A percentile compares a stretch with the other conserved stretches of the same genome.
Evolutionary conservation across 1,284 basidiomycete species (phyloP).

Genomic region (Heterobasidion irregulare): DNA sequence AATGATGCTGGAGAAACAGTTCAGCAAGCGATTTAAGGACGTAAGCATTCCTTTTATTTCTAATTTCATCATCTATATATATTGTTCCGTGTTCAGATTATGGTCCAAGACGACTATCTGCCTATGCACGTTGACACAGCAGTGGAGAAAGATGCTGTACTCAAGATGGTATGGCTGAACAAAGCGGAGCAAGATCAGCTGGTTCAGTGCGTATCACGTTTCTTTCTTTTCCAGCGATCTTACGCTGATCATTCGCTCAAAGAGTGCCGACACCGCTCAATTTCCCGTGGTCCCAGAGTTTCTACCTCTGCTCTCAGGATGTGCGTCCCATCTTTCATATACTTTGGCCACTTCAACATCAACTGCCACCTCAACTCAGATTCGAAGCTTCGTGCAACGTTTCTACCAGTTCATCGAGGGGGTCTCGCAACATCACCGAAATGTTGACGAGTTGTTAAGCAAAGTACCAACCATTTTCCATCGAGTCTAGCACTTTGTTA

Average conservation of each 20-base stretch:
- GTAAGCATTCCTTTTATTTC: slow-evolving; percentile 31
- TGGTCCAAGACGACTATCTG: slow-evolving; percentile 84
- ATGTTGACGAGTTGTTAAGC: slow-evolving; percentile 88
- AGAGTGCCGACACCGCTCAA: slow-evolving; percentile 70
- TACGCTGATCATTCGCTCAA: not conserved
- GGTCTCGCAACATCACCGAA: slow-evolving; percentile 83
- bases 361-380: slow-evolving; percentile 31
- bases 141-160: slow-evolving; percentile 69
- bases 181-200: slow-evolving; percentile 58
- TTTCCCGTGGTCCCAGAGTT: slow-evolving; percentile 93
- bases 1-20: slow-evolving; percentile 76
- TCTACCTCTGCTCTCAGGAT: slow-evolving; percentile 92
- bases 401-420: slow-evolving; percentile 98
- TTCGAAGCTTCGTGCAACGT: slow-evolving; percentile 88
- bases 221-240: not conserved
- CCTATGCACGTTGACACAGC: slow-evolving; percentile 80
- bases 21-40: slow-evolving; percentile 73
- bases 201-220: slow-evolving; percentile 35
- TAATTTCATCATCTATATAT: not conserved
- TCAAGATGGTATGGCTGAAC: slow-evolving; percentile 84
- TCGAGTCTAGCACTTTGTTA: not conserved
- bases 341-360: slow-evolving; percentile 1
- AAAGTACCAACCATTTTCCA: slow-evolving; percentile 43
- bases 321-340: slow-evolving; percentile 27
- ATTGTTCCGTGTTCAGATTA: slow-evolving; percentile 45